Percentiles rank a stretch among this genome's conserved stretches.
Evolutionary conservation across 345 rosid species (phyloP).

Genomic region (Linum tenue): DNA sequence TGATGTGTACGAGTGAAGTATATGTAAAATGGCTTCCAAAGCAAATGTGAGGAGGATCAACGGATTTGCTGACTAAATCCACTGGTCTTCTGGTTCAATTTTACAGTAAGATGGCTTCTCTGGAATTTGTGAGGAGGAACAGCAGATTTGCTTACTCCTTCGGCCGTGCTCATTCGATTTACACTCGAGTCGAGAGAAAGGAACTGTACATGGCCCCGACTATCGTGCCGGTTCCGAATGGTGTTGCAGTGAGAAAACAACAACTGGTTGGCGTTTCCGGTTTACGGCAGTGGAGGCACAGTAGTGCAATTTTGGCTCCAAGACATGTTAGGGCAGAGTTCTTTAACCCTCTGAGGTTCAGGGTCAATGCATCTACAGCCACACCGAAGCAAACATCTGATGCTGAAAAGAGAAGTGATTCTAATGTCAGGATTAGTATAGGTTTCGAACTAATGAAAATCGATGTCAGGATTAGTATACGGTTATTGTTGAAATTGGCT

Average conservation of each 20-base stretch:
- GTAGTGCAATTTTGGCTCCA: constrained; percentile 16
- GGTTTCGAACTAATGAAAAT: constrained; percentile 56
- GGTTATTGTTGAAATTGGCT: constrained; percentile 55
- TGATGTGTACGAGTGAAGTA: constrained; percentile 4
- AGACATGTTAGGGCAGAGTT: constrained; percentile 23
- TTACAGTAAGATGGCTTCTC: constrained; percentile 22
- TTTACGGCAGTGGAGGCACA: constrained; percentile 19
- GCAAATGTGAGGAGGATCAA: constrained; percentile 52
- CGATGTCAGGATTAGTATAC: constrained; percentile 59
- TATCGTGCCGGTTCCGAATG: too few relatives aligned
- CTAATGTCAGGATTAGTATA: constrained; percentile 63
- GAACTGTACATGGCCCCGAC: too few relatives aligned
- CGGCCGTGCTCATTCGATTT: too few relatives aligned
- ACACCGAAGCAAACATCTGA: constrained; percentile 41
- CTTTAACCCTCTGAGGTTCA: not conserved
- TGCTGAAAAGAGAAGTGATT: constrained; percentile 44
- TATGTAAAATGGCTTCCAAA: constrained; percentile 54
- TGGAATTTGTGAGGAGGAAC: constrained; percentile 11
- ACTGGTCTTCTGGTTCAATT: constrained; percentile 25
- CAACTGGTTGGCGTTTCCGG: constrained; percentile 13
- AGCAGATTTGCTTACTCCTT: too few relatives aligned
- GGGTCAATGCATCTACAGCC: constrained; percentile 45
- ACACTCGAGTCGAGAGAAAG: constrained; percentile 8
- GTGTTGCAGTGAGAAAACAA: constrained; percentile 13
- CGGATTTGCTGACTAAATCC: constrained; percentile 36